These are phyloP conservation scores for Nasturtium officinale DNA, from an alignment of 345 rosid species.

Conservation along the genomic window DNA sequence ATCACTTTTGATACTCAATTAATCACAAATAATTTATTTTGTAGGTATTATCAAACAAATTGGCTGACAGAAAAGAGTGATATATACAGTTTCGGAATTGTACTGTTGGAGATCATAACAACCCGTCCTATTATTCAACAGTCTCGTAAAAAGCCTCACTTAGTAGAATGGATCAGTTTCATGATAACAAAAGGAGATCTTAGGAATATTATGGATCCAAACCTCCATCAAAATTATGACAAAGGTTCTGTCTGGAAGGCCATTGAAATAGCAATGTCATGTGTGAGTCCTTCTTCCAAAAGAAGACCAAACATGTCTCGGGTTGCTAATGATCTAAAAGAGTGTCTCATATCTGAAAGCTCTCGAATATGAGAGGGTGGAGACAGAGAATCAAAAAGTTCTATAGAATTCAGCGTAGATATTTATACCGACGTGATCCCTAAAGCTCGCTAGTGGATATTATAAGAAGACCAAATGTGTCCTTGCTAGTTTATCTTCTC, in stretches of 20 bases:
- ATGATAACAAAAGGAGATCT: constrained; percentile 32
- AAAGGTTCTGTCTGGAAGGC: constrained; percentile 38
- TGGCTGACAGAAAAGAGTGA: constrained; percentile 51
- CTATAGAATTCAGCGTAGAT: not conserved
- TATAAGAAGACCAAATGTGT: not conserved
- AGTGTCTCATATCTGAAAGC: constrained; percentile 30
- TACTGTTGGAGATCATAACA: constrained; percentile 50
- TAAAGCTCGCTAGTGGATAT: constrained; percentile 30
- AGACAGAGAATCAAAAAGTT: constrained; percentile 16
- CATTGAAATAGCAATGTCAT: constrained; percentile 37
- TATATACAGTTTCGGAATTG: constrained; percentile 50
- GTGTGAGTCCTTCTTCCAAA: constrained; percentile 26
- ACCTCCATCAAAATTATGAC: constrained; percentile 21
- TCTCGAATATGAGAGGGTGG: constrained; percentile 10
- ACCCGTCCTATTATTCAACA: constrained; percentile 33
- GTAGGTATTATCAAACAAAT: constrained; percentile 42
- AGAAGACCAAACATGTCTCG: constrained; percentile 44
- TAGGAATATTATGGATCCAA: constrained; percentile 31
- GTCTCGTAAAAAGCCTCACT: constrained; percentile 21
- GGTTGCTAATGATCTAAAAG: constrained; percentile 30
- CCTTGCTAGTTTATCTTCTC: not conserved
- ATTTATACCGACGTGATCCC: constrained; percentile 20
- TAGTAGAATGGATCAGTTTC: constrained; percentile 32
- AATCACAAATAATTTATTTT: not conserved
- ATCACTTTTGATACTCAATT: not conserved